phyloP scores from a whole-genome alignment of 257 asterid species.

The Perilla frutescens region DNA sequence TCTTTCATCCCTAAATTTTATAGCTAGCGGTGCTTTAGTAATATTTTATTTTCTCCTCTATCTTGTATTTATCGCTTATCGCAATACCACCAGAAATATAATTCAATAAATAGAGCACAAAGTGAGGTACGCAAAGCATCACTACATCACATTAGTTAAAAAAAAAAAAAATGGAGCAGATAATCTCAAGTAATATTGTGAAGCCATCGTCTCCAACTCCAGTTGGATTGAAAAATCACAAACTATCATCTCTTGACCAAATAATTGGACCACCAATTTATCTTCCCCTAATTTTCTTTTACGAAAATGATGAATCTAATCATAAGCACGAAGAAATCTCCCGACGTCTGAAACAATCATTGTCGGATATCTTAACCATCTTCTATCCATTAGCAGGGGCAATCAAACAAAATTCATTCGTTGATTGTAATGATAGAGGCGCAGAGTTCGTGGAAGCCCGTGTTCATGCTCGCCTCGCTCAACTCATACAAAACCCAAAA shows the following conservation, averaged over 20 bases:
- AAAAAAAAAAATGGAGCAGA: background rate
- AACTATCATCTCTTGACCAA: slow-evolving; percentile 10
- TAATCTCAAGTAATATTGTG: background rate
- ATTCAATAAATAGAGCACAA: background rate
- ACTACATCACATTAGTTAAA: too few relatives aligned
- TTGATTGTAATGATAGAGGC: slow-evolving; percentile 15
- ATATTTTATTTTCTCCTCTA: too few relatives aligned
- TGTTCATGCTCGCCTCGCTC: background rate
- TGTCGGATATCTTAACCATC: background rate
- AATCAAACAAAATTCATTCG: background rate
- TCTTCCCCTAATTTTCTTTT: slow-evolving; percentile 4
- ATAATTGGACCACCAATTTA: background rate
- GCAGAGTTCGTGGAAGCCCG: slow-evolving; percentile 6
- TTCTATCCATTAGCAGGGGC: background rate
- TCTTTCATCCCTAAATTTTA: too few relatives aligned
- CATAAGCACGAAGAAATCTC: background rate
- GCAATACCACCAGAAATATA: too few relatives aligned
- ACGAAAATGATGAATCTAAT: background rate
- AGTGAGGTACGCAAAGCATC: too few relatives aligned
- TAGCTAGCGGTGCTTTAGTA: too few relatives aligned
- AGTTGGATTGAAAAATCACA: background rate
- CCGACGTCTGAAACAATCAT: background rate
- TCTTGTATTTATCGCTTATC: too few relatives aligned
- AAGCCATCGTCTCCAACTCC: slow-evolving; percentile 21
- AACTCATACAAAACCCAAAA: background rate